Evolutionary conservation across 1,284 basidiomycete genomes (phyloP).

Genomic region (Coniferiporia sulphurascens): DNA sequence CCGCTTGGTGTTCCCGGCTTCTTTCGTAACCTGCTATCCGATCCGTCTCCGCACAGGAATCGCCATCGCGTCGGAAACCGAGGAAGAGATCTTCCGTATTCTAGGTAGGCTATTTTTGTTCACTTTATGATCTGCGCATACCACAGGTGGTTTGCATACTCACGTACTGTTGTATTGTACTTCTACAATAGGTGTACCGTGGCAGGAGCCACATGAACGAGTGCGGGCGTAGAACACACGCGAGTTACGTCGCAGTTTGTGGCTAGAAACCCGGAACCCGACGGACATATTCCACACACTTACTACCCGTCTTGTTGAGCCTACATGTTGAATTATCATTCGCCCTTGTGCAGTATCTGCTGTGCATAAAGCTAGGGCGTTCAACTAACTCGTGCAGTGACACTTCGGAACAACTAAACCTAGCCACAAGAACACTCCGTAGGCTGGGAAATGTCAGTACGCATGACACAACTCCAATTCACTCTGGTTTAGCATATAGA

Average conservation of each 20-base stretch:
- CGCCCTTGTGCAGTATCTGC: no score
- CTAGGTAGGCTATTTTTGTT: constrained; percentile 40
- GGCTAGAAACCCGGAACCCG: not conserved
- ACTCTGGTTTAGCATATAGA: not conserved
- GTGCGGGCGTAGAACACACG: constrained; percentile 32
- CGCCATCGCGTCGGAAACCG: constrained; percentile 77
- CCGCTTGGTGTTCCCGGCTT: not conserved
- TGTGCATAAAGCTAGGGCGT: no score
- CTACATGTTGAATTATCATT: no score
- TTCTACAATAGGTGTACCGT: constrained; percentile 48
- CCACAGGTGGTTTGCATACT: not conserved
- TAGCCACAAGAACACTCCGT: no score
- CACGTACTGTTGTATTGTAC: not conserved
- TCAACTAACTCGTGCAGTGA: no score
- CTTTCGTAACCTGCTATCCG: not conserved
- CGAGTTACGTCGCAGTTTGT: not conserved
- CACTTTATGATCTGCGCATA: not conserved
- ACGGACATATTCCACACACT: no score
- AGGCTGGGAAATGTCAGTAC: no score
- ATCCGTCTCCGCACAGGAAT: constrained; percentile 40
- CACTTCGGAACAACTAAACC: no score
- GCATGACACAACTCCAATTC: no score
- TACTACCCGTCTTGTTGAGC: no score
- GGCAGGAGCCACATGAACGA: constrained; percentile 74
- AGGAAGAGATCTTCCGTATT: constrained; percentile 78